Evolutionary conservation across 2,329 filamentous ascomycete genomes (phyloP), one percentile per base, ranked within the genome.

Genomic region (Huntiella moniliformis): DNA sequence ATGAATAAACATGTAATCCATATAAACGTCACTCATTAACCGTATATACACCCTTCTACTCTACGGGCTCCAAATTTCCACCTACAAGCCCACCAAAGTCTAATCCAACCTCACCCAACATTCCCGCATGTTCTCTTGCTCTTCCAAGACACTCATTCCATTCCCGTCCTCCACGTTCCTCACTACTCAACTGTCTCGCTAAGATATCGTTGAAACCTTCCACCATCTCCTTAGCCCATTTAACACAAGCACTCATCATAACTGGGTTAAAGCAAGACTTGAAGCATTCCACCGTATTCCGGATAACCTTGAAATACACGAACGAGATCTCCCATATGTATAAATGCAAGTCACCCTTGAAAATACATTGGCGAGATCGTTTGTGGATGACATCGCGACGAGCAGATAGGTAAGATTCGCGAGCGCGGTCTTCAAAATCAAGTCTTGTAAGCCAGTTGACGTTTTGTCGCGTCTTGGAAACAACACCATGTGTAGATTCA

Each of bases 301-400:
- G 79, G 58, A 98, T 88, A 52, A 94, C 73, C 45, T 79, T 86
- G 63, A 98, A 98, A 61, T 94, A 95, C 48, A 94, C 86, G 61
- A 86, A 95, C 2, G 88, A 91, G 40, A 96, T 70, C 58, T 94
- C 84, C 70, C 87, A 94, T 54, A 96, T 91, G 62, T 96, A 96
- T 10, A 86, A 72, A 50, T 84, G 83, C 6, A 98, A 72, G 55
- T 94, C 83, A 44, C 91, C 91, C 58, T 94, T 86, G 62, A 98
- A 98, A 49, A 92, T 81, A 58, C 88, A 91, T 70, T 93, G 85
- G 49, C 91, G 79, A 18, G 84, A 79, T 53, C 87, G 74, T 57
- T 85, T 82, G 52, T 79, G 80, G 51, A 98, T 83, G 4, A 81
- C 75, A 38, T 76, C 76, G 43, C 78, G 78, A 45, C 91, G 74